A percentile compares a stretch with the other conserved stretches of the same genome.
Evolutionary conservation across 768 basidiomycete species (phyloP).

Genomic region (Rhodocollybia butyracea): DNA sequence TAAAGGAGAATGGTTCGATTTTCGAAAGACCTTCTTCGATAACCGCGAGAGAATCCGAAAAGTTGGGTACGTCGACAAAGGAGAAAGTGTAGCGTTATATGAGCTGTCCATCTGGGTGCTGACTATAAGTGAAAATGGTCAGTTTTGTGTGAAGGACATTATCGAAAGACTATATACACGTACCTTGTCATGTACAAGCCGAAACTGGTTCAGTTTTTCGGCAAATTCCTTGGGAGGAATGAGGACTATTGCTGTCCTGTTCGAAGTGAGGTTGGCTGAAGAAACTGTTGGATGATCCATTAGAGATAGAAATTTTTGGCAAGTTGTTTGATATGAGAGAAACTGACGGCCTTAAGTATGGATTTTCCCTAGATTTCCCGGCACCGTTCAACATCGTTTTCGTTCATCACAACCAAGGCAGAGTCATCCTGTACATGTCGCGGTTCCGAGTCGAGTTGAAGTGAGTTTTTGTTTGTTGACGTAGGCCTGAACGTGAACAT

Average conservation of each 20-base stretch:
- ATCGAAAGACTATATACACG: neutral
- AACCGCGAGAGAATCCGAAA: neutral
- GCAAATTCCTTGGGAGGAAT: conserved; percentile 14
- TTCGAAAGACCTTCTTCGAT: conserved; percentile 9
- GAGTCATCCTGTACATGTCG: no score
- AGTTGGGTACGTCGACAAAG: conserved; percentile 4
- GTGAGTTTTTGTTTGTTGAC: no score
- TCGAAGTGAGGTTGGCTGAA: neutral
- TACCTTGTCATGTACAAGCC: conserved; percentile 16
- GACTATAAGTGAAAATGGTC: neutral
- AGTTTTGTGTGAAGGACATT: no score
- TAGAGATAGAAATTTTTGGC: no score
- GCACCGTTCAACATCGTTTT: no score
- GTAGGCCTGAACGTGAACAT: no score
- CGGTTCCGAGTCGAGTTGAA: no score
- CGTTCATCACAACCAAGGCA: no score
- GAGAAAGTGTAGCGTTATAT: conserved; percentile 18
- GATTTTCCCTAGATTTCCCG: no score
- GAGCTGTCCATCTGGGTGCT: conserved; percentile 17
- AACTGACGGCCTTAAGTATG: no score
- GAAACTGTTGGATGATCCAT: neutral
- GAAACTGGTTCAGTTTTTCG: conserved; percentile 11
- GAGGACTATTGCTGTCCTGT: conserved; percentile 15
- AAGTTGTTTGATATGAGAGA: no score
- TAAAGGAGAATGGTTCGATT: conserved; percentile 15